Conservation (phyloP, 2,329 filamentous ascomycete species). For the Chalaropsis ovoidea region DNA sequence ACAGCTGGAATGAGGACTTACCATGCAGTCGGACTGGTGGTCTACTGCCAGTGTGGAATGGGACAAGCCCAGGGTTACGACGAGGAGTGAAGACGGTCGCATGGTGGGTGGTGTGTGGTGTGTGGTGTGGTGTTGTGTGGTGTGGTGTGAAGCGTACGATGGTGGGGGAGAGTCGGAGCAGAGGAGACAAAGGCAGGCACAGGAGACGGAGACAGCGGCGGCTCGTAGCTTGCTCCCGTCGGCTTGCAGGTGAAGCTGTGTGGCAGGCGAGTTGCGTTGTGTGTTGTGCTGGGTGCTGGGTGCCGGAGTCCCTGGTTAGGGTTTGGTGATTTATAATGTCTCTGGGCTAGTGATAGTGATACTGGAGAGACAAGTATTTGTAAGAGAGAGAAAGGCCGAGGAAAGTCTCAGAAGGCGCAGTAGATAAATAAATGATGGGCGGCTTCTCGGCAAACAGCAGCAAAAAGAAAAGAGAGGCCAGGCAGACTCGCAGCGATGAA, state of each 20-base stretch:
- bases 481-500: too few species aligned
- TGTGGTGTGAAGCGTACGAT: too few species aligned
- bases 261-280: not conserved
- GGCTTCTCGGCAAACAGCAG: not conserved
- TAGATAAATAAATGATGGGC: slow-evolving; percentile 6
- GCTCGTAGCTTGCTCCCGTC: not conserved
- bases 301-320: not conserved
- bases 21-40: slow-evolving; percentile 10
- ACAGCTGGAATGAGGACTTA: not conserved
- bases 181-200: too few species aligned
- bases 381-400: not conserved
- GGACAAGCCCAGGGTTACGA: slow-evolving; percentile 9
- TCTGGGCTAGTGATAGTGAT: not conserved
- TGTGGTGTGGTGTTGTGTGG: not conserved
- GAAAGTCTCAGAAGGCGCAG: not conserved
- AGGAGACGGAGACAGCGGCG: not conserved
- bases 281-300: too few species aligned
- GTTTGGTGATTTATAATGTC: not conserved
- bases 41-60: slow-evolving; percentile 3
- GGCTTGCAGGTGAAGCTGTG: too few species aligned
- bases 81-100: slow-evolving; percentile 4
- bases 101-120: not conserved
- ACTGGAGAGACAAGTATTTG: not conserved
- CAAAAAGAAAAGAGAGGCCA: not conserved
- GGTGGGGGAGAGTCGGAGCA: too few species aligned